Base-by-base conservation (phyloP, 768 basidiomycete species). In the Infundibulicybe gibba region DNA sequence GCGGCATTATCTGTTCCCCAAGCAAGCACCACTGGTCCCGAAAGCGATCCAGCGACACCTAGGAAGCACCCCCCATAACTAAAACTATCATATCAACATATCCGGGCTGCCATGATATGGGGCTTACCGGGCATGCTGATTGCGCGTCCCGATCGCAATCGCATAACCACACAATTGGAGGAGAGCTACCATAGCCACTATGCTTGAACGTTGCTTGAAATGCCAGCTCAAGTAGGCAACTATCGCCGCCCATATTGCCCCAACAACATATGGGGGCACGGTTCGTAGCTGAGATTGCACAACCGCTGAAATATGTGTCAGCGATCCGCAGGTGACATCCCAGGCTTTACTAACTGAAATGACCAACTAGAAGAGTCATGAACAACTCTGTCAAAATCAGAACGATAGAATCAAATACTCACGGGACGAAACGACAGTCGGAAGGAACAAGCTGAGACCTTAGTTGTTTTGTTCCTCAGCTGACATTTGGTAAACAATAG, bases 1-100 rank as follows among this genome's bases (percentile, higher is more conserved):
- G 73, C 70, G 2, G 75, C 70, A 48, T 77, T 77, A 48, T 75
- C 74, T 15, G 71, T 70, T 14, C 61, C 74, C 76, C 76, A 76
- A 5, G 71, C 63, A 17, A 76, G 56, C 25, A 53, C 57, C 32
- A 59, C 54, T 5, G 75, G 75, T 1, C 66, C 74, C 39, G 61
- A 59, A 8, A 69, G 62, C 30, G 63, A 63, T 1, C 73, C 74
- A 19, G 66, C 61, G 17, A 75, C 52, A 2, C 62, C 64, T 14
- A 77, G 53, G 54, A 77, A 77, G 49, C 74, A 75, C 3, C 74
- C 74, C 2, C 67, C 74, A 57, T 77, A 76, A 49, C 74, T 70
- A 3, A 20, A 20, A 16, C 8, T 13, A 25, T 39, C 46, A 49
- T 20, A 34, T 55, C 51, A 55, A 56, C 11, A 45, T 32, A 11